Percentiles rank a stretch among this genome's conserved stretches.
Evolutionary conservation across 768 basidiomycete species (phyloP).

Genomic region (Lactarius tabidus): DNA sequence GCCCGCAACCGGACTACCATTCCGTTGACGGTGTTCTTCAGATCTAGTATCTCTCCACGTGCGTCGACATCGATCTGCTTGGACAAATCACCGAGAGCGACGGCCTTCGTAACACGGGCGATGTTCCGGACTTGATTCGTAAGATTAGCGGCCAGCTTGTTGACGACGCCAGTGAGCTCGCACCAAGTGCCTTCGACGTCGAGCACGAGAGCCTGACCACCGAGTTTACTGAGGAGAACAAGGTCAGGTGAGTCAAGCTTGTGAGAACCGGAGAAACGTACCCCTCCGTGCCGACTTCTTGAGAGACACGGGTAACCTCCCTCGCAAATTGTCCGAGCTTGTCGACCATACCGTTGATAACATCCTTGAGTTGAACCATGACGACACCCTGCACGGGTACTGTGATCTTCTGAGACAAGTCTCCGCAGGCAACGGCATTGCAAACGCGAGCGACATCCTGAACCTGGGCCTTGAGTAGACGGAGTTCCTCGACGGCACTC

Average conservation of each 20-base stretch:
- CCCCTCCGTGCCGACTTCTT: slow-evolving; percentile 73
- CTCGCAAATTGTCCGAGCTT: slow-evolving; percentile 79
- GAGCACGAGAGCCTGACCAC: slow-evolving; percentile 79
- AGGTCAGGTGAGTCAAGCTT: slow-evolving; percentile 11
- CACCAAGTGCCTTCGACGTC: slow-evolving; percentile 87
- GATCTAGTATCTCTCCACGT: slow-evolving; percentile 79
- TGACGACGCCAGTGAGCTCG: slow-evolving; percentile 74
- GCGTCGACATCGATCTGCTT: slow-evolving; percentile 89
- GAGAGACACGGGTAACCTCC: slow-evolving; percentile 77
- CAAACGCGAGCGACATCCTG: slow-evolving; percentile 54
- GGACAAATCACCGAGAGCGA: slow-evolving; percentile 82
- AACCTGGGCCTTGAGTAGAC: slow-evolving; percentile 73
- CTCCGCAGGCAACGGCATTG: slow-evolving; percentile 47
- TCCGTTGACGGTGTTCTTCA: slow-evolving; percentile 55
- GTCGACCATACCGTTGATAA: slow-evolving; percentile 48
- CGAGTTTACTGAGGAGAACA: slow-evolving; percentile 58
- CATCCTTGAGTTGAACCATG: slow-evolving; percentile 49
- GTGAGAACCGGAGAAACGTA: slow-evolving; percentile 26
- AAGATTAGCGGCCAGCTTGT: slow-evolving; percentile 70
- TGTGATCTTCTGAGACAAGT: slow-evolving; percentile 48
- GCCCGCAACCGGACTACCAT: slow-evolving; percentile 50
- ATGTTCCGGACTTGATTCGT: slow-evolving; percentile 53
- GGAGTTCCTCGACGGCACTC: slow-evolving; percentile 66
- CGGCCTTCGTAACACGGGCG: slow-evolving; percentile 58
- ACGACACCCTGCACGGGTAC: slow-evolving; percentile 48